Percentiles rank a stretch among this genome's conserved stretches.
Evolutionary conservation across 257 asterid genomes (phyloP).

Genomic region (Solanum chiquidenum): DNA sequence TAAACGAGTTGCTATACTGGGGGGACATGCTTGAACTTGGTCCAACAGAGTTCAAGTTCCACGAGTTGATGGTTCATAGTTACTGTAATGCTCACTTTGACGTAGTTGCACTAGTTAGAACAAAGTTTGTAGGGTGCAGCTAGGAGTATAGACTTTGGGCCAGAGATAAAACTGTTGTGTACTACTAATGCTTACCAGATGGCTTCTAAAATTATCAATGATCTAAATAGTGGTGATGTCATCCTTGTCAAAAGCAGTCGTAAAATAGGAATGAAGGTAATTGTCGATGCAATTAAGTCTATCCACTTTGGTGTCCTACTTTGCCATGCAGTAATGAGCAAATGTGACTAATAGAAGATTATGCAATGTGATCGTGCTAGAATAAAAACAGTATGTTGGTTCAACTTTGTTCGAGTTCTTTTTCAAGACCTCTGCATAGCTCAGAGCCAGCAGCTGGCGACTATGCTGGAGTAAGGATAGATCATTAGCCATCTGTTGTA

Average conservation of each 20-base stretch:
- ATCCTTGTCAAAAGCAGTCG: conserved; percentile 26
- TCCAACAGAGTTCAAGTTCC: conserved; percentile 15
- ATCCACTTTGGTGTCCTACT: background rate
- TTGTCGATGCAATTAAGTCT: conserved; percentile 9
- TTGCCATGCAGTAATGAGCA: background rate
- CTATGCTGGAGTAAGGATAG: background rate
- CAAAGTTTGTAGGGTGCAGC: conserved; percentile 15
- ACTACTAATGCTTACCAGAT: conserved; percentile 2
- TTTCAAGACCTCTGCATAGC: background rate
- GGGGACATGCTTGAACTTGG: conserved; percentile 42
- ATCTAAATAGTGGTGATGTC: conserved; percentile 6
- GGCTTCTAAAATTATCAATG: background rate
- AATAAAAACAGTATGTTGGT: background rate
- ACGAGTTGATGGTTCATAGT: conserved; percentile 11
- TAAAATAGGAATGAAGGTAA: conserved; percentile 19
- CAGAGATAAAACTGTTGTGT: conserved; percentile 1
- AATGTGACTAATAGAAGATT: background rate
- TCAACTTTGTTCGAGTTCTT: background rate
- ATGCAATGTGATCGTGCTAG: background rate
- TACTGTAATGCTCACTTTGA: conserved; percentile 8
- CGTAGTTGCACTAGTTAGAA: conserved; percentile 14
- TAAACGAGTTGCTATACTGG: conserved; percentile 26
- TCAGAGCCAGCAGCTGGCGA: background rate
- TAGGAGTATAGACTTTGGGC: background rate
- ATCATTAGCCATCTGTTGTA: background rate